Evolutionary conservation across 192 early-diverging fungal species (phyloP).

Genomic region (Gaertneriomyces semiglobifer): DNA sequence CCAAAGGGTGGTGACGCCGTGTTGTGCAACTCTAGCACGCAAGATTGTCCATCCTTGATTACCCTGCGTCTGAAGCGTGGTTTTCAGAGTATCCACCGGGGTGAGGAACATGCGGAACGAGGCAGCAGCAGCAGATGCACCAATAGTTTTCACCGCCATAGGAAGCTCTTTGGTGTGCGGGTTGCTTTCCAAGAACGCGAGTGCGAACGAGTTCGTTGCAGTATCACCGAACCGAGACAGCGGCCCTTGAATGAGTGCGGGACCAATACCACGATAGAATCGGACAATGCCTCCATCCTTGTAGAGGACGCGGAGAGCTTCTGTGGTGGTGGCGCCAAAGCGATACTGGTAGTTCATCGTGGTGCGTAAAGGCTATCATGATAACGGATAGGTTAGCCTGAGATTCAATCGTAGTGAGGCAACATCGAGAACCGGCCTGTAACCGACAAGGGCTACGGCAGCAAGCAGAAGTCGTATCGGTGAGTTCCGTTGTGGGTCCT

Average conservation of each 20-base stretch:
- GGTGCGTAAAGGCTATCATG: constrained; percentile 31
- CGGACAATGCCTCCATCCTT: constrained; percentile 44
- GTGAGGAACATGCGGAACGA: constrained; percentile 42
- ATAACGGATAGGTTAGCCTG: no score
- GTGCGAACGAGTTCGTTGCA: constrained; percentile 42
- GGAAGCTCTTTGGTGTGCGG: constrained; percentile 30
- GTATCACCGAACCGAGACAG: constrained; percentile 47
- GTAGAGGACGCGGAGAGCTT: constrained; percentile 35
- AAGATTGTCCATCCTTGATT: constrained; percentile 27
- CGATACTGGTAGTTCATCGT: constrained; percentile 45
- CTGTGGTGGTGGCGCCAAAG: constrained; percentile 26
- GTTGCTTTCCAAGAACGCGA: constrained; percentile 35
- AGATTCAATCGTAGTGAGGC: no score
- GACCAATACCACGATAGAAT: constrained; percentile 42
- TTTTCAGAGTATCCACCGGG: constrained; percentile 47
- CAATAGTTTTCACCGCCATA: constrained; percentile 36
- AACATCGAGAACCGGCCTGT: no score
- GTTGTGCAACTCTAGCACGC: constrained; percentile 20
- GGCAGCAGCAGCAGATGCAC: constrained; percentile 37
- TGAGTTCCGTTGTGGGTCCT: no score
- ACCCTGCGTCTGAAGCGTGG: constrained; percentile 43
- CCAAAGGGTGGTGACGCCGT: constrained; percentile 41
- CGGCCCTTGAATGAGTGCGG: constrained; percentile 44
- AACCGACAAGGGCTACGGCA: no score
- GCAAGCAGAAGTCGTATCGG: no score